These are phyloP conservation scores for Populus simonii DNA, from an alignment of 345 rosid genomes.

Conservation along the genomic window DNA sequence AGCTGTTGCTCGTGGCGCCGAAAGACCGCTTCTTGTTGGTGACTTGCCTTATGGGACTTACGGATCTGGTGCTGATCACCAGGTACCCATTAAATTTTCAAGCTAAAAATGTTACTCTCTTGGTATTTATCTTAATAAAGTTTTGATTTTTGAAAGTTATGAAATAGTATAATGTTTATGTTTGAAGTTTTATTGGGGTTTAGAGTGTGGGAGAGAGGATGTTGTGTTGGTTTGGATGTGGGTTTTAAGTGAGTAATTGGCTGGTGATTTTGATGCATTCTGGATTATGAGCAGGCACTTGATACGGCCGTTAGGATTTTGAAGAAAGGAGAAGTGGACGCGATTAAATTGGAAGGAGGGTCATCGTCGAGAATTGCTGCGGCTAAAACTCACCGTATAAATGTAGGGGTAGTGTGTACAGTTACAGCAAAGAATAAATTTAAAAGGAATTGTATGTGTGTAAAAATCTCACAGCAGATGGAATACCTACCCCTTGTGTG, in stretches of 20 bases:
- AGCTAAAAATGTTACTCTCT: neutral
- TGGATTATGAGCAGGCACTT: conserved; percentile 63
- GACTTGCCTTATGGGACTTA: conserved; percentile 80
- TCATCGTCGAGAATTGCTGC: conserved; percentile 73
- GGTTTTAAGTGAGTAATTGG: neutral
- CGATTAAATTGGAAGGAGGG: conserved; percentile 91
- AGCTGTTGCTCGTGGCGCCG: conserved; percentile 84
- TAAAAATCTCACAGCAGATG: neutral
- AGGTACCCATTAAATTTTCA: conserved; percentile 34
- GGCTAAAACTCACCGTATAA: neutral
- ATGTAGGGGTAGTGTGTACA: neutral
- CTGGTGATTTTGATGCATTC: conserved; percentile 25
- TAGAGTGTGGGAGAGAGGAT: too few relatives aligned
- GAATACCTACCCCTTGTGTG: neutral
- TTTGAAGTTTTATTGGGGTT: too few relatives aligned
- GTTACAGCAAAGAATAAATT: neutral
- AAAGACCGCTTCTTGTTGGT: conserved; percentile 73
- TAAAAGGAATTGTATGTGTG: too few relatives aligned
- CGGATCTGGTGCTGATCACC: conserved; percentile 2
- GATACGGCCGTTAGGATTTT: conserved; percentile 75
- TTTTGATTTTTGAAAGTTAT: too few relatives aligned
- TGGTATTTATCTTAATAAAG: neutral
- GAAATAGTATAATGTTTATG: too few relatives aligned
- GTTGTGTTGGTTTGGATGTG: neutral
- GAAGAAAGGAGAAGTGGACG: conserved; percentile 95